These are phyloP conservation scores for Solanum hybrid DNA, from an alignment of 305 asterid species.

Conservation along the genomic window DNA sequence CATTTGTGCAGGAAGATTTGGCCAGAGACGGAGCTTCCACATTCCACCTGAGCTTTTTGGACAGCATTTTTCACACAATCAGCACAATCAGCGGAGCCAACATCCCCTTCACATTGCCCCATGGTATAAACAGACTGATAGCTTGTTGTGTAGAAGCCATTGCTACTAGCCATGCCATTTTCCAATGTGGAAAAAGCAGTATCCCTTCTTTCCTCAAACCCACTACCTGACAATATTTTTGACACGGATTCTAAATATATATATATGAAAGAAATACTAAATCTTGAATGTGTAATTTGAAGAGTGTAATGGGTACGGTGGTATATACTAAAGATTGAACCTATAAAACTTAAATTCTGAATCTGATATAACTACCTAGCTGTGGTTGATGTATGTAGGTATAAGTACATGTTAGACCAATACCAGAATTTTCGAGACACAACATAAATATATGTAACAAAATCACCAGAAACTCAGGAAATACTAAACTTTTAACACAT, in stretches of 20 bases:
- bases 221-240: constrained; percentile 36
- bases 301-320: neutral
- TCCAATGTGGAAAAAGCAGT: constrained; percentile 57
- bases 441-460: neutral
- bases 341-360: neutral
- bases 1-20: constrained; percentile 78
- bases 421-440: neutral
- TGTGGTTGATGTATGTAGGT: neutral
- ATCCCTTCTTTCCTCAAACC: constrained; percentile 73
- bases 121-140: constrained; percentile 52
- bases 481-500: neutral
- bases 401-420: neutral
- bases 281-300: neutral
- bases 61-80: constrained; percentile 81
- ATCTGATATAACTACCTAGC: neutral
- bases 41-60: constrained; percentile 89
- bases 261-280: neutral
- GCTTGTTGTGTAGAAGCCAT: constrained; percentile 47
- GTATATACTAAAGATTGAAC: neutral
- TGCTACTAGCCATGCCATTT: constrained; percentile 45
- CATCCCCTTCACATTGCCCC: constrained; percentile 93
- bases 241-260: neutral
- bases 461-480: neutral
- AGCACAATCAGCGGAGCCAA: constrained; percentile 71
- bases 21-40: constrained; percentile 83